phyloP scores from a whole-genome alignment of 192 early-diverging fungal genomes.

The Coemansia sp. region DNA sequence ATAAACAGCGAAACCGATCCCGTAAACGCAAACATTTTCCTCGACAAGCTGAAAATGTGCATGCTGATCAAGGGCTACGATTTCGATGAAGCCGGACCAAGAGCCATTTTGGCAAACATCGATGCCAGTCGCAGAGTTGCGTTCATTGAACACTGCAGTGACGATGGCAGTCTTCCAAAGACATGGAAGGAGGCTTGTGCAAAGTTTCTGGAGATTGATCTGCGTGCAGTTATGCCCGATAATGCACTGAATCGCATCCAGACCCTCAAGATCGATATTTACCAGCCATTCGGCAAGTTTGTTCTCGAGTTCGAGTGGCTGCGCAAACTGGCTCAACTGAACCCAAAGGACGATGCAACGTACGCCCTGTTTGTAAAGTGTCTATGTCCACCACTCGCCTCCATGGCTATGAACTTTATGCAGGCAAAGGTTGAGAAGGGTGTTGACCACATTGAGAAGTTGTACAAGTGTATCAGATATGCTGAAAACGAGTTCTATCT shows the following conservation, averaged over 20 bases:
- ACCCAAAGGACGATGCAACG: neutral
- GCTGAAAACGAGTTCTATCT: slow-evolving; percentile 1
- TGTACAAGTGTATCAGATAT: neutral
- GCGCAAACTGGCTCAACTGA: neutral
- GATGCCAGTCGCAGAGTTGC: neutral
- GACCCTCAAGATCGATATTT: neutral
- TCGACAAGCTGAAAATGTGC: neutral
- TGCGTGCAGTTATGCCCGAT: neutral
- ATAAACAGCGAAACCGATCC: neutral
- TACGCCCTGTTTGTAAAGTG: neutral
- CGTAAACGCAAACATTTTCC: neutral
- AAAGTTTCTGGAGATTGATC: slow-evolving; percentile 1
- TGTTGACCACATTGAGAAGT: neutral
- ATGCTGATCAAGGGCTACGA: neutral
- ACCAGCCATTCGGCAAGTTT: neutral
- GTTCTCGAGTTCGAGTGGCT: slow-evolving; percentile 1
- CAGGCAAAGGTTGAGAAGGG: neutral
- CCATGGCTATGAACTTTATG: neutral
- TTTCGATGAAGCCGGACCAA: neutral
- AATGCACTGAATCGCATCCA: neutral
- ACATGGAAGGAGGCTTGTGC: neutral
- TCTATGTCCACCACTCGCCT: neutral
- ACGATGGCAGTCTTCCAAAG: neutral
- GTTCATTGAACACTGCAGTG: neutral
- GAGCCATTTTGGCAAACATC: neutral